Percentiles rank a stretch among this genome's conserved stretches.
Evolutionary conservation across 371 early-diverging fungal genomes (phyloP).

Genomic region (Mortierella sp.): DNA sequence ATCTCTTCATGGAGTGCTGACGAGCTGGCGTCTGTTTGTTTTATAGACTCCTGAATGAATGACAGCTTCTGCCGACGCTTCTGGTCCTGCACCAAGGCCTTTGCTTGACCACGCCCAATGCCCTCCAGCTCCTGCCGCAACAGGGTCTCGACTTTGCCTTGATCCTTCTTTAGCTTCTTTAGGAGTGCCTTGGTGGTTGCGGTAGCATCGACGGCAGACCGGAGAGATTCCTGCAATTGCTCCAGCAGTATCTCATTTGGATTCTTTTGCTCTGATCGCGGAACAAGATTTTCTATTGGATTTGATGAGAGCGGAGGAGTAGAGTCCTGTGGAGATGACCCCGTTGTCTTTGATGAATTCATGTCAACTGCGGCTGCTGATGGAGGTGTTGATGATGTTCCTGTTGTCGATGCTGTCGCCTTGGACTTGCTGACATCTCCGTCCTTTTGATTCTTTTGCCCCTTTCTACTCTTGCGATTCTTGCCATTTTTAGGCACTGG

Average conservation of each 20-base stretch:
- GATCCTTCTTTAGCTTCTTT: conserved; percentile 53
- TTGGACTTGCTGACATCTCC: conserved; percentile 5
- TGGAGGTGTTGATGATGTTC: neutral
- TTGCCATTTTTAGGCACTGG: conserved; percentile 19
- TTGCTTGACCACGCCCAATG: conserved; percentile 47
- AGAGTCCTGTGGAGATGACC: no score
- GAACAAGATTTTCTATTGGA: neutral
- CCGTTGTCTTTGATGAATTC: no score
- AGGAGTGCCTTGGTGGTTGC: conserved; percentile 16
- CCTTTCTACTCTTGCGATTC: conserved; percentile 40
- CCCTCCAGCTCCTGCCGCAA: conserved; percentile 50
- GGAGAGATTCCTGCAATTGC: conserved; percentile 31
- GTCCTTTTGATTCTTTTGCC: conserved; percentile 36
- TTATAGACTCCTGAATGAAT: conserved; percentile 50
- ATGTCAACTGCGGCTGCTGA: neutral
- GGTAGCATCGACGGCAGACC: conserved; percentile 19
- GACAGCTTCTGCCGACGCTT: conserved; percentile 52
- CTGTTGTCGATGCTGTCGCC: neutral
- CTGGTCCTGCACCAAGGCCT: conserved; percentile 42
- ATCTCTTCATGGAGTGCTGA: conserved; percentile 17
- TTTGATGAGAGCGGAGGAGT: no score
- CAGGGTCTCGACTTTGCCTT: conserved; percentile 31
- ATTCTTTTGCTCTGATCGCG: conserved; percentile 9
- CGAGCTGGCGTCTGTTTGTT: conserved; percentile 40
- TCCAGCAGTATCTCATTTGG: conserved; percentile 24